Base-by-base conservation (phyloP, 768 basidiomycete genomes). In the Coprinopsis strossmayeri region DNA sequence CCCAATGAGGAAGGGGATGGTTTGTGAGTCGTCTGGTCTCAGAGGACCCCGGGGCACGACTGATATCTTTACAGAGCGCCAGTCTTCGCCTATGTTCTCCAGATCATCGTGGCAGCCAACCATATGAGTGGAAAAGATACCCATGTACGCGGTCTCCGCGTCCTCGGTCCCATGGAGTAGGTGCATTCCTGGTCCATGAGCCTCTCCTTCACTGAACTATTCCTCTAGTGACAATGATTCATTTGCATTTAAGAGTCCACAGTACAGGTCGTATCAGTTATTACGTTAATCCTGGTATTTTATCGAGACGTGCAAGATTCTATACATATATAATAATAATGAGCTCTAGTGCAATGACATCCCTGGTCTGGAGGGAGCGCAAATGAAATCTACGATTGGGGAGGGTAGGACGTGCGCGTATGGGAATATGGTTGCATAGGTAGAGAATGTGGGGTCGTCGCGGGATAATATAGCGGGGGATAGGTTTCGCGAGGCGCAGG, bases 81-180 rank as follows among this genome's bases (percentile, higher is more conserved):
- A 0, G 79, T 97, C 11, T 81, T 87, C 54, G 89, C 91, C 1
- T 93, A 95, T 59, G 80, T 97, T 9, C 66, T 99, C 2, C 92
- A 98, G 63, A 74, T 98, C 35, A 84, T 94, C 50, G 78, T 99
- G 42, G 73, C 92, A 12, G 82, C 87, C 18, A 99, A 98, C 61
- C 93, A 98, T 61, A 87, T 96, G 84, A 97, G 94, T 57, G 96
- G 96, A 4, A 98, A 98, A 62, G 96, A 99, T 66, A 98, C 96
- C 7, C 96, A 99, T 68, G 89, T 99, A 15, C 81, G 96, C 11
- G 94, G 95, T 2, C 66, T 98, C 34, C 81, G 76, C 28, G 76
- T 97, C n/a, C 79, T 91, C 46, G 95, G 92, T 0, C 88, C 91
- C 2, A 64, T 81, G 5, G 87, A 86, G 94, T 94, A 61, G 46